Percentiles rank a stretch among this genome's conserved stretches.
Evolutionary conservation across 2,329 filamentous ascomycete genomes (phyloP).

Genomic region (Helotiales sp.): DNA sequence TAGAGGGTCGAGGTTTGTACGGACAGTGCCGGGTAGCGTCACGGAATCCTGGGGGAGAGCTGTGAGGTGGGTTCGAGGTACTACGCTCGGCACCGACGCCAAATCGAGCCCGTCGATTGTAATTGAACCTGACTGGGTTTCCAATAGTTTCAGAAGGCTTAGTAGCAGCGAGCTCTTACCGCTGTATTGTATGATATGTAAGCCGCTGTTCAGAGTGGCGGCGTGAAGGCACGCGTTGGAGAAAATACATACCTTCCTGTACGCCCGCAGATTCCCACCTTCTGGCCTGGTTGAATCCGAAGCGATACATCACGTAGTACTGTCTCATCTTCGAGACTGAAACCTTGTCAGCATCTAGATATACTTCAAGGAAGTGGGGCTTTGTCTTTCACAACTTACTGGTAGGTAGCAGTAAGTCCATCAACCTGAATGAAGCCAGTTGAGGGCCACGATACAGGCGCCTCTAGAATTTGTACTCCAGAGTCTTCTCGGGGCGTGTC

Average conservation of each 20-base stretch:
- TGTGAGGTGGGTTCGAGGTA: conserved; percentile 38
- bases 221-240: too few relatives aligned
- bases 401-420: conserved; percentile 33
- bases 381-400: conserved; percentile 17
- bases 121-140: conserved; percentile 41
- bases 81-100: conserved; percentile 37
- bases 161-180: conserved; percentile 46
- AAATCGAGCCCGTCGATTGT: conserved; percentile 45
- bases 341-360: too few relatives aligned
- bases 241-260: conserved; percentile 44
- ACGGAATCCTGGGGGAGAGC: conserved; percentile 44
- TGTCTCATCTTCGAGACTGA: too few relatives aligned
- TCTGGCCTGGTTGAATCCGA: conserved; percentile 48
- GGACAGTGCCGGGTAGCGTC: conserved; percentile 37
- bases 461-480: conserved; percentile 3
- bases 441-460: conserved; percentile 35
- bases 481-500: conserved; percentile 40
- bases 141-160: conserved; percentile 49
- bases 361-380: too few relatives aligned
- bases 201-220: too few relatives aligned
- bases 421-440: conserved; percentile 36
- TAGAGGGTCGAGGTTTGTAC: conserved; percentile 34
- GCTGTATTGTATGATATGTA: too few relatives aligned
- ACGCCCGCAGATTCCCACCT: conserved; percentile 52
- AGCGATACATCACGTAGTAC: conserved; percentile 41